Conservation (phyloP, 2,329 filamentous ascomycete genomes). For the Tolypocladium guangdongense region DNA sequence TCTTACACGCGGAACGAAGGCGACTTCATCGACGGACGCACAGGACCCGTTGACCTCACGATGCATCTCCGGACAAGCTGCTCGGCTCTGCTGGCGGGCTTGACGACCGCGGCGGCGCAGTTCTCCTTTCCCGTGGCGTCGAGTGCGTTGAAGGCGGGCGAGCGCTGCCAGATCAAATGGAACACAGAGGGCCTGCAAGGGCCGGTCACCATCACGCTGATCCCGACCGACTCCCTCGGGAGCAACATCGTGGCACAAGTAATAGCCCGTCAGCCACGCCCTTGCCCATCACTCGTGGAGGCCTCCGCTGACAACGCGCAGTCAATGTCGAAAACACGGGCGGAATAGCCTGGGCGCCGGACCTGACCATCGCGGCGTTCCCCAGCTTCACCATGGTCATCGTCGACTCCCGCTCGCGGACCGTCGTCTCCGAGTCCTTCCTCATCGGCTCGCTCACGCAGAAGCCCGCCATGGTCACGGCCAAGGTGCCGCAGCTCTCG, state of each 20-base stretch:
- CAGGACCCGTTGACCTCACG: background rate
- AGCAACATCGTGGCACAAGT: slow-evolving; percentile 9
- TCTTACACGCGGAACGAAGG: too few relatives aligned
- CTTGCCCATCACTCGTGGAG: too few relatives aligned
- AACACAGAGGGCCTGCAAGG: slow-evolving; percentile 9
- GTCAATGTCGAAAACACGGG: slow-evolving; percentile 11
- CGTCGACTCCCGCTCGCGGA: slow-evolving; percentile 5
- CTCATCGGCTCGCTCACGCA: background rate
- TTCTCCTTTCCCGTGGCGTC: background rate
- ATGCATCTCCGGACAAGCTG: background rate
- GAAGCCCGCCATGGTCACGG: background rate
- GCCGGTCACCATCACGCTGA: slow-evolving; percentile 11
- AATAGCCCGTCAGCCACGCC: slow-evolving; percentile 7
- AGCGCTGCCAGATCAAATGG: slow-evolving; percentile 10
- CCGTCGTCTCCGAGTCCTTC: background rate
- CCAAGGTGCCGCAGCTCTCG: background rate
- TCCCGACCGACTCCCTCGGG: slow-evolving; percentile 7
- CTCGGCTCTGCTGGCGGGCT: background rate
- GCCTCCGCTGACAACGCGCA: background rate
- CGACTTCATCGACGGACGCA: too few relatives aligned
- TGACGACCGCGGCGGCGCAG: background rate
- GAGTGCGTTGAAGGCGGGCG: slow-evolving; percentile 1
- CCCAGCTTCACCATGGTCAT: slow-evolving; percentile 11
- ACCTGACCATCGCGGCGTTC: slow-evolving; percentile 9
- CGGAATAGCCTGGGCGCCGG: slow-evolving; percentile 10